Evolutionary conservation across 2,329 filamentous ascomycete species (phyloP).

Genomic region (Hirsutella rhossiliensis): DNA sequence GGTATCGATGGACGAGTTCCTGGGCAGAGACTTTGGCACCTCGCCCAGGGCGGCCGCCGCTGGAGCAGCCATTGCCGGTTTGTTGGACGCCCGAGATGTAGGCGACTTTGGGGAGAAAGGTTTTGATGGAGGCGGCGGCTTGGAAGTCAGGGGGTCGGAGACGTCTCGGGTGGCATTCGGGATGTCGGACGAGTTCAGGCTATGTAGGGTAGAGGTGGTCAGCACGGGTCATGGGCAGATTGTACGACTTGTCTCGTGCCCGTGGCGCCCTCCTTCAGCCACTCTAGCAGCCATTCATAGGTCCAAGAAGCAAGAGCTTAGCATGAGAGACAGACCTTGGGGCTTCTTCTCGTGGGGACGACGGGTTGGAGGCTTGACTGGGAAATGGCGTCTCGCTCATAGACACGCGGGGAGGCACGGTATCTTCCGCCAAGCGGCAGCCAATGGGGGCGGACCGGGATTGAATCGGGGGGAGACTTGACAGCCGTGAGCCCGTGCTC

Average conservation of each 20-base stretch:
- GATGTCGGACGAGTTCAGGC: constrained; percentile 12
- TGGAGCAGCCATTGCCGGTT: constrained; percentile 34
- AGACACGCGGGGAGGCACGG: neutral
- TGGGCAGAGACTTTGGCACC: constrained; percentile 32
- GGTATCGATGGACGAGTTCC: constrained; percentile 86
- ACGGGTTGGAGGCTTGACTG: constrained; percentile 20
- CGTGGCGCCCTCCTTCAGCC: neutral
- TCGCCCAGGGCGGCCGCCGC: constrained; percentile 28
- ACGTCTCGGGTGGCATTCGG: constrained; percentile 39
- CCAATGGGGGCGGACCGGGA: constrained; percentile 12
- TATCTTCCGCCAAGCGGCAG: constrained; percentile 1
- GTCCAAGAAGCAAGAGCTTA: neutral
- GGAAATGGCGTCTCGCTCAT: neutral
- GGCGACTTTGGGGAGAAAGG: constrained; percentile 11
- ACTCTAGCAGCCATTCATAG: neutral
- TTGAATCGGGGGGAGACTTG: constrained; percentile 13
- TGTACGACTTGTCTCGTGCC: neutral
- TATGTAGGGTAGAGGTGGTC: constrained; percentile 5
- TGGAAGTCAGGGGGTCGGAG: constrained; percentile 30
- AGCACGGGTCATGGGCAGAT: neutral
- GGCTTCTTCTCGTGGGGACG: constrained; percentile 16
- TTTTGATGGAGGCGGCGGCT: constrained; percentile 17
- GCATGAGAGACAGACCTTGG: constrained; percentile 18
- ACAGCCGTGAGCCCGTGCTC: constrained; percentile 24
- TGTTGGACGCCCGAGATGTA: constrained; percentile 20